Percentiles rank a stretch among this genome's conserved stretches.
Conservation (phyloP, 306 rosid genomes). For the Fragaria vesca region DNA sequence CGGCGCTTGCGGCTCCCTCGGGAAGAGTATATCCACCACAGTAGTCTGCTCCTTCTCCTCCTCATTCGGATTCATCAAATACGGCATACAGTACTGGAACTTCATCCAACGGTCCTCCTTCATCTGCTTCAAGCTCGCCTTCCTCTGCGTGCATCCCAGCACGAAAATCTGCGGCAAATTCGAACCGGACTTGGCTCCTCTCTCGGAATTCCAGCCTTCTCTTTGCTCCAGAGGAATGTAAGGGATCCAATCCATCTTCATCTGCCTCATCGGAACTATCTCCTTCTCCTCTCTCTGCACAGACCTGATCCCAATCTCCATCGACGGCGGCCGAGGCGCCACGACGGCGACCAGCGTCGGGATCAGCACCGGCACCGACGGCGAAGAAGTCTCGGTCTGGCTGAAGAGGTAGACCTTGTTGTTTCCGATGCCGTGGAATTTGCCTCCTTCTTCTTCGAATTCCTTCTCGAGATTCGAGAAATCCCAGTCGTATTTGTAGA, state of each 20-base stretch:
- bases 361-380: too few relatives aligned
- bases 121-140: too few relatives aligned
- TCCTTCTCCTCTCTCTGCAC: conserved; percentile 37
- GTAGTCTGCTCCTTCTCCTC: conserved; percentile 16
- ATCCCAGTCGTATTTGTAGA: conserved; percentile 48
- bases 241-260: conserved; percentile 99
- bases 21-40: background rate
- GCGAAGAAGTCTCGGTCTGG: too few relatives aligned
- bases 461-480: conserved; percentile 40
- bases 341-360: too few relatives aligned
- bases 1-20: background rate
- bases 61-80: conserved; percentile 3
- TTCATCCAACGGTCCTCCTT: conserved; percentile 4
- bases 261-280: conserved; percentile 89
- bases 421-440: too few relatives aligned
- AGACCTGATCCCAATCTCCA: too few relatives aligned
- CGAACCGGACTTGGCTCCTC: conserved; percentile 16
- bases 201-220: conserved; percentile 44
- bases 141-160: too few relatives aligned
- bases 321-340: too few relatives aligned
- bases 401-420: too few relatives aligned
- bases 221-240: conserved; percentile 77
- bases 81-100: conserved; percentile 23
- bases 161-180: too few relatives aligned
- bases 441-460: too few relatives aligned